These are phyloP conservation scores for Arbutus unedo DNA, from an alignment of 148 eudicot species.

Conservation along the genomic window DNA sequence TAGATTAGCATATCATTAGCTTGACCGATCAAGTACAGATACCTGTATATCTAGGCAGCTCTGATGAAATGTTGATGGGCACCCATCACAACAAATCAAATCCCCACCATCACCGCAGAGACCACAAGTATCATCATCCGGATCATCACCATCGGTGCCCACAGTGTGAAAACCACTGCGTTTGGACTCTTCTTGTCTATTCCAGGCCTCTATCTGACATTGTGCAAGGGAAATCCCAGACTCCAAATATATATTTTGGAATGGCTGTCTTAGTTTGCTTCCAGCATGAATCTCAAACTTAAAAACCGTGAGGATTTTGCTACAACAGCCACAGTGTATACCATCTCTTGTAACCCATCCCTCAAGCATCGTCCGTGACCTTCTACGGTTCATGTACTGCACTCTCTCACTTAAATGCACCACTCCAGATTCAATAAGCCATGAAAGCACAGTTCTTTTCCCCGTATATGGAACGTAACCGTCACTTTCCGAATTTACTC, in stretches of 20 bases:
- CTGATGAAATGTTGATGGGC: slow-evolving; percentile 96
- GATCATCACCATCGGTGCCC: slow-evolving; percentile 80
- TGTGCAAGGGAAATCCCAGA: slow-evolving; percentile 78
- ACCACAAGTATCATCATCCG: slow-evolving; percentile 95
- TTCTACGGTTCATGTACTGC: slow-evolving; percentile 82
- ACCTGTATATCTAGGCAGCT: slow-evolving; percentile 85
- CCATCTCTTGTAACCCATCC: slow-evolving; percentile 95
- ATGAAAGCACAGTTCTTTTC: slow-evolving; percentile 82
- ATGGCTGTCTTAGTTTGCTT: slow-evolving; percentile 86
- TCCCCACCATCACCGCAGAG: slow-evolving; percentile 98
- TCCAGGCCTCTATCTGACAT: slow-evolving; percentile 93
- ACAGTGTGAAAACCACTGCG: slow-evolving; percentile 54
- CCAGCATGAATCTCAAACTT: slow-evolving; percentile 97
- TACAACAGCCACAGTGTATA: slow-evolving; percentile 93
- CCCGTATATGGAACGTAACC: slow-evolving; percentile 76
- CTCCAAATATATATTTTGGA: slow-evolving; percentile 69
- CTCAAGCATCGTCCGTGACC: slow-evolving; percentile 69
- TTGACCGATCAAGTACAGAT: not conserved
- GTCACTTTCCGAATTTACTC: slow-evolving; percentile 52
- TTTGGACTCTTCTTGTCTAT: slow-evolving; percentile 60
- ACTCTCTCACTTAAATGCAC: slow-evolving; percentile 76
- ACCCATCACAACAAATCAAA: slow-evolving; percentile 95
- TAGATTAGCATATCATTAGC: not conserved
- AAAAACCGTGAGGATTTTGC: slow-evolving; percentile 77
- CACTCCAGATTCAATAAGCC: slow-evolving; percentile 82